These are phyloP conservation scores for Phalaenopsis aphrodite DNA, from an alignment of 106 monocot genomes.

Conservation along the genomic window DNA sequence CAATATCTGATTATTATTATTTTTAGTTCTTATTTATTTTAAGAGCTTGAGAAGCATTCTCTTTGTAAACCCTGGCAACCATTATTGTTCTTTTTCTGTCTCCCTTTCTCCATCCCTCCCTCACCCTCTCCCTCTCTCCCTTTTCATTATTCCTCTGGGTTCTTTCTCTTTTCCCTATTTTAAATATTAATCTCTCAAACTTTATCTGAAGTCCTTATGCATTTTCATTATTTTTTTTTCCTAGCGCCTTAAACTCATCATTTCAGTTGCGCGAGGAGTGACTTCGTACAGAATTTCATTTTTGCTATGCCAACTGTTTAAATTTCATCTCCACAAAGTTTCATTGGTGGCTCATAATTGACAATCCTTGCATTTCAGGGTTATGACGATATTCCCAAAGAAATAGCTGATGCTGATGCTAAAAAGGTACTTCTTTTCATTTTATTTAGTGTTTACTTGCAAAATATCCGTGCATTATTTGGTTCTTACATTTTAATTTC, in stretches of 20 bases:
- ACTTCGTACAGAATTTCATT: background rate
- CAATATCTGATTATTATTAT: background rate
- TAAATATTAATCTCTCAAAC: background rate
- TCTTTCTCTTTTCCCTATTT: background rate
- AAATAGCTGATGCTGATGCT: conserved; percentile 60
- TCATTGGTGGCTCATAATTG: background rate
- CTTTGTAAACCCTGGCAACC: background rate
- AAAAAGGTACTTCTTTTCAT: conserved; percentile 32
- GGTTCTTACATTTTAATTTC: background rate
- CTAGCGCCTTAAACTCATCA: too few relatives aligned
- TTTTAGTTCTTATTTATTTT: background rate
- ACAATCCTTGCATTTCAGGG: conserved; percentile 14
- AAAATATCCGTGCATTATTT: background rate
- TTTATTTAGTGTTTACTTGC: background rate
- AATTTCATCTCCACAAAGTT: background rate
- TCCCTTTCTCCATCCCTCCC: background rate
- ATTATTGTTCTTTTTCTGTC: too few relatives aligned
- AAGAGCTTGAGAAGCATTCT: background rate
- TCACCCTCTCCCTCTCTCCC: background rate
- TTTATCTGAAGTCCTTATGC: too few relatives aligned
- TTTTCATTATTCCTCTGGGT: background rate
- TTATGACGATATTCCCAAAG: conserved; percentile 62
- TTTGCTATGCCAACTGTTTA: background rate
- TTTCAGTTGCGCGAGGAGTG: background rate
- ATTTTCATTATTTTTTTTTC: too few relatives aligned